Conservation (phyloP, 2,329 filamentous ascomycete species). For the Cladosporium austrohemisphaericum region DNA sequence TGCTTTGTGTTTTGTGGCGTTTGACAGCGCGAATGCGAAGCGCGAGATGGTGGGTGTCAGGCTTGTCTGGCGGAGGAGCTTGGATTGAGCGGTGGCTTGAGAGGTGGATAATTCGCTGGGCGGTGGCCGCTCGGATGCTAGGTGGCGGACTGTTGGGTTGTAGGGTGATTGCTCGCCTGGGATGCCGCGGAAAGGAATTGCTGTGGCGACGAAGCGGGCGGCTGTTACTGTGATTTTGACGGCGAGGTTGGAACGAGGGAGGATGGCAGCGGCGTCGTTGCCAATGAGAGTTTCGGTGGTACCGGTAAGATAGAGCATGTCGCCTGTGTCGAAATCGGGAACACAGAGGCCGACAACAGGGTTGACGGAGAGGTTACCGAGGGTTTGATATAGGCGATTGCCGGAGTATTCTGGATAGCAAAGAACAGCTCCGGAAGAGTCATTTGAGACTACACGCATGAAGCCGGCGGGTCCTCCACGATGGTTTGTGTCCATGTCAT, state of each 20-base stretch:
- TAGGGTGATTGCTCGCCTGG: conserved; percentile 66
- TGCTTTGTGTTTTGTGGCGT: conserved; percentile 52
- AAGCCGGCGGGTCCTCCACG: conserved; percentile 74
- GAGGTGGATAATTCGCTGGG: conserved; percentile 16
- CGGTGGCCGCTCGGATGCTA: conserved; percentile 54
- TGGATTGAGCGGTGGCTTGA: conserved; percentile 44
- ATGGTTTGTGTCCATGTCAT: conserved; percentile 79
- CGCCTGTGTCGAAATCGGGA: conserved; percentile 68
- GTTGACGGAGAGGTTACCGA: conserved; percentile 69
- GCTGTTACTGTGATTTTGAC: conserved; percentile 63
- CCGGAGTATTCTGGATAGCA: conserved; percentile 82
- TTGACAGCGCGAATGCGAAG: conserved; percentile 55
- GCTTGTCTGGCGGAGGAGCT: conserved; percentile 54
- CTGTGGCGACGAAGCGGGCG: conserved; percentile 59
- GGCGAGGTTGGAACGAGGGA: conserved; percentile 69
- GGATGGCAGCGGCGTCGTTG: conserved; percentile 55
- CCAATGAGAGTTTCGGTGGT: conserved; percentile 63
- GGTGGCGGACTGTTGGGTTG: conserved; percentile 67
- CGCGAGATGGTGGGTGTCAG: conserved; percentile 66
- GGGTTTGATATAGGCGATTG: conserved; percentile 77
- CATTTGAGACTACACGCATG: conserved; percentile 62
- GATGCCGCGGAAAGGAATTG: conserved; percentile 65
- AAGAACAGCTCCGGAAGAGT: conserved; percentile 46
- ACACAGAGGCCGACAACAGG: conserved; percentile 67
- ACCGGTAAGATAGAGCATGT: conserved; percentile 73